phyloP scores from a whole-genome alignment of 495 filamentous ascomycete species.

The Penicillium diatomitis region DNA sequence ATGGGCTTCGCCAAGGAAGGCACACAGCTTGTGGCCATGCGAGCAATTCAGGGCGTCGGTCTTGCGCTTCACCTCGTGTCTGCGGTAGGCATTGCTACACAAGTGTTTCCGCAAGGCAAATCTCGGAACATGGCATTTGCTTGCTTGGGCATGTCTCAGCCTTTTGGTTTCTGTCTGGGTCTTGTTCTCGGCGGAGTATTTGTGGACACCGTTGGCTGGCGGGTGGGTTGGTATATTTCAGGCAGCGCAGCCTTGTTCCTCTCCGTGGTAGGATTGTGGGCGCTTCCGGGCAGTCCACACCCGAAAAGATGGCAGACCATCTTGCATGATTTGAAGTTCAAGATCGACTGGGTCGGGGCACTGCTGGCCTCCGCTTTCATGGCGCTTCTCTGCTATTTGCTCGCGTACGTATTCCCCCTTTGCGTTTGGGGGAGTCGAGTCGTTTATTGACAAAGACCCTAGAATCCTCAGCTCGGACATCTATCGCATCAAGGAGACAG shows the following conservation, averaged over 20 bases:
- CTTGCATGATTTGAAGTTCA: conserved; percentile 14
- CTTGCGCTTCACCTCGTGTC: conserved; percentile 40
- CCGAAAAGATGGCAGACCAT: conserved; percentile 12
- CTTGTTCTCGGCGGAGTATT: conserved; percentile 39
- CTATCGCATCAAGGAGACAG: conserved; percentile 19
- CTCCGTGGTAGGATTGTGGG: conserved; percentile 24
- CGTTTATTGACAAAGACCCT: not conserved
- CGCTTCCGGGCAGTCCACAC: not conserved
- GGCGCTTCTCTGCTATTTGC: conserved; percentile 31
- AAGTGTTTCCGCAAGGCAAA: conserved; percentile 28
- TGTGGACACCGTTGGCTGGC: conserved; percentile 38
- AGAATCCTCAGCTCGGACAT: conserved; percentile 27
- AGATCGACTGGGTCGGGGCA: conserved; percentile 43
- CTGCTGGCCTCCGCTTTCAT: conserved; percentile 25
- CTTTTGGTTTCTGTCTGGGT: conserved; percentile 36
- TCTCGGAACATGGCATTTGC: conserved; percentile 38
- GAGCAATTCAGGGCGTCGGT: conserved; percentile 39
- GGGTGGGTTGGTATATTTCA: conserved; percentile 37
- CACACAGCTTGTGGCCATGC: conserved; percentile 38
- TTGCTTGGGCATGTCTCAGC: conserved; percentile 34
- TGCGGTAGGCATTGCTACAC: conserved; percentile 36
- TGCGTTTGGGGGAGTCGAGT: too few species aligned
- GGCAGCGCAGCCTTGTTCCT: conserved; percentile 23
- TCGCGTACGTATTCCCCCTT: conserved; percentile 25
- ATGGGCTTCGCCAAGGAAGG: conserved; percentile 33